Evolutionary conservation across 2,329 filamentous ascomycete species (phyloP).

Genomic region (Exophiala sp.): DNA sequence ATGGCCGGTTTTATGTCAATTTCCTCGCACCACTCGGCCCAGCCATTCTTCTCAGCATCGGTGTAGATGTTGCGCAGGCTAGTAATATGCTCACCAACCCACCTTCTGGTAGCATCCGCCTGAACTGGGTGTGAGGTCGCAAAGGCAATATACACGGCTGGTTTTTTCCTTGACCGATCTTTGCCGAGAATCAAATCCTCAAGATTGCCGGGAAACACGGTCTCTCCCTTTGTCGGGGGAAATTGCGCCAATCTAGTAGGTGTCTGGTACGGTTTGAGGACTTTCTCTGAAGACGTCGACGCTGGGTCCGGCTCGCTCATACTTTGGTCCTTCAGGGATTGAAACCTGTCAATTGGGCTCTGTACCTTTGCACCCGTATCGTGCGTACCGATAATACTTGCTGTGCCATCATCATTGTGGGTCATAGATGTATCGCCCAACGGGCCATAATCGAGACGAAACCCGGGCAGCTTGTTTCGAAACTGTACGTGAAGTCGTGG

Average conservation of each 20-base stretch:
- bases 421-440: background rate
- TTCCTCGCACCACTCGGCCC: slow-evolving; percentile 12
- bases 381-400: background rate
- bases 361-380: background rate
- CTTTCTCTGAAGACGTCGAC: too few relatives aligned
- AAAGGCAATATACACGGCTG: slow-evolving; percentile 20
- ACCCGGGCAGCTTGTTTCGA: slow-evolving; percentile 9
- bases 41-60: slow-evolving; percentile 11
- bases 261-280: background rate
- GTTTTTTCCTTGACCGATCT: slow-evolving; percentile 2
- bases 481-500: slow-evolving; percentile 16
- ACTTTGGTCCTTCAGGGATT: background rate
- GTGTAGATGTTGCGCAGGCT: slow-evolving; percentile 9
- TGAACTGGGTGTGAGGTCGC: slow-evolving; percentile 12
- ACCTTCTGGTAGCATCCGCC: slow-evolving; percentile 12
- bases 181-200: background rate
- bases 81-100: slow-evolving; percentile 8
- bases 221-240: too few relatives aligned
- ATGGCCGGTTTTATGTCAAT: slow-evolving; percentile 2
- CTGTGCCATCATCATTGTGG: background rate
- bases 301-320: too few relatives aligned
- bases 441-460: background rate
- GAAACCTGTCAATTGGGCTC: background rate
- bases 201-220: background rate
- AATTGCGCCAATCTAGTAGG: too few relatives aligned